Evolutionary conservation across 805 yeast genomes (phyloP).

Genomic region (Zygotorulaspora sp.): DNA sequence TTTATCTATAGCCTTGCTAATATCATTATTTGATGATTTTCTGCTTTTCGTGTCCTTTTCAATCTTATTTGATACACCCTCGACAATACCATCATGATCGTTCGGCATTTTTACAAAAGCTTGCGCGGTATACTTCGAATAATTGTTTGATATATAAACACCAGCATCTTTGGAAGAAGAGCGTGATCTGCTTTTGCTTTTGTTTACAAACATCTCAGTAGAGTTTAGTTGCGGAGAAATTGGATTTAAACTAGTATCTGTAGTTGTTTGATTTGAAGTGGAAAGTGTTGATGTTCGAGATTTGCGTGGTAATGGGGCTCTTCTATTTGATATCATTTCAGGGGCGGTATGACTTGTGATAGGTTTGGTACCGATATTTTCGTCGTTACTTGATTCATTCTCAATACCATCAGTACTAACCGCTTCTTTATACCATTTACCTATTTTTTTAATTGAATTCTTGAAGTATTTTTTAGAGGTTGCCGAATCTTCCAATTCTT

Average conservation of each 20-base stretch:
- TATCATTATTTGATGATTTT: no score
- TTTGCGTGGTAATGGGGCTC: conserved; percentile 26
- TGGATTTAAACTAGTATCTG: conserved; percentile 5
- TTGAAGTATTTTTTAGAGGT: conserved; percentile 39
- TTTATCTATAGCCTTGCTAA: no score
- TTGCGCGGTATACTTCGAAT: conserved; percentile 4
- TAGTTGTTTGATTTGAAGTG: conserved; percentile 7
- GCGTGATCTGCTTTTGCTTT: conserved; percentile 19
- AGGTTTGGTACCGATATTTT: conserved; percentile 1
- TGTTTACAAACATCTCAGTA: conserved; percentile 32
- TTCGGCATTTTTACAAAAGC: conserved; percentile 12
- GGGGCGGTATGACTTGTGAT: conserved; percentile 14
- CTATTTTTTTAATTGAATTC: conserved; percentile 52
- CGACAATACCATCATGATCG: no score
- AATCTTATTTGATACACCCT: no score
- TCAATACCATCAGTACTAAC: conserved; percentile 11
- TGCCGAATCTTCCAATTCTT: conserved; percentile 24
- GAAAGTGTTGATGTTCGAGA: conserved; percentile 8
- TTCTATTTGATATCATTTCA: conserved; percentile 33
- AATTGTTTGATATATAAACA: conserved; percentile 4
- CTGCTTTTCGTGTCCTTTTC: no score
- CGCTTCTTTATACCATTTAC: conserved; percentile 57
- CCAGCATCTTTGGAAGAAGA: conserved; percentile 17
- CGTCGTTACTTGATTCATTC: conserved; percentile 3
- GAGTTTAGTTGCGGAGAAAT: conserved; percentile 15